These are phyloP conservation scores for Trichophyton schoenleinii DNA, from an alignment of 2,329 filamentous ascomycete genomes.

Conservation along the genomic window DNA sequence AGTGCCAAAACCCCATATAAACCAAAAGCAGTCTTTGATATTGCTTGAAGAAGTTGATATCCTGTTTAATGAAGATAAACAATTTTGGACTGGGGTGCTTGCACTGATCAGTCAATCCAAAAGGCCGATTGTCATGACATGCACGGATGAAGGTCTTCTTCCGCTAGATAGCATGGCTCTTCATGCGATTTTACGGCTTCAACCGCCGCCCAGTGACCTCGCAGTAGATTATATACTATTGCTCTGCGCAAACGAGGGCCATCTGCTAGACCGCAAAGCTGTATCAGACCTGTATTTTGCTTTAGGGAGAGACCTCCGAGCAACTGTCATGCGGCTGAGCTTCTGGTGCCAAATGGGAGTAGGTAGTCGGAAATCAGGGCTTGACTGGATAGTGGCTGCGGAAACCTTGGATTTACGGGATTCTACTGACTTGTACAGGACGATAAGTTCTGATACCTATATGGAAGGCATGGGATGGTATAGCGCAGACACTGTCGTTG, in stretches of 20 bases:
- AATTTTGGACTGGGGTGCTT: slow-evolving; percentile 79
- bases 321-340: slow-evolving; percentile 69
- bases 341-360: slow-evolving; percentile 97
- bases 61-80: slow-evolving; percentile 87
- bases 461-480: slow-evolving; percentile 63
- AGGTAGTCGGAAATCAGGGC: slow-evolving; percentile 73
- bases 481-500: slow-evolving; percentile 45
- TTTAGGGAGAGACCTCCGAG: slow-evolving; percentile 61
- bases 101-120: slow-evolving; percentile 72
- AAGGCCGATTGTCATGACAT: slow-evolving; percentile 87
- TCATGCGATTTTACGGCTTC: slow-evolving; percentile 72
- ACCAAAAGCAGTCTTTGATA: slow-evolving; percentile 65
- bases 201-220: slow-evolving; percentile 50
- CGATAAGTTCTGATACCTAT: slow-evolving; percentile 73
- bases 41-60: slow-evolving; percentile 88
- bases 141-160: slow-evolving; percentile 78
- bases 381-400: slow-evolving; percentile 76
- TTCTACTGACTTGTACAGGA: slow-evolving; percentile 44
- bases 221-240: slow-evolving; percentile 71
- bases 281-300: slow-evolving; percentile 58
- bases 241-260: slow-evolving; percentile 78
- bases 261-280: slow-evolving; percentile 56
- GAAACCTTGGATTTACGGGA: slow-evolving; percentile 63
- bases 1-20: slow-evolving; percentile 14
- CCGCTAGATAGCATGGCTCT: slow-evolving; percentile 62